These are phyloP conservation scores for Lentinula sp. DNA, from an alignment of 768 basidiomycete genomes.

Conservation along the genomic window DNA sequence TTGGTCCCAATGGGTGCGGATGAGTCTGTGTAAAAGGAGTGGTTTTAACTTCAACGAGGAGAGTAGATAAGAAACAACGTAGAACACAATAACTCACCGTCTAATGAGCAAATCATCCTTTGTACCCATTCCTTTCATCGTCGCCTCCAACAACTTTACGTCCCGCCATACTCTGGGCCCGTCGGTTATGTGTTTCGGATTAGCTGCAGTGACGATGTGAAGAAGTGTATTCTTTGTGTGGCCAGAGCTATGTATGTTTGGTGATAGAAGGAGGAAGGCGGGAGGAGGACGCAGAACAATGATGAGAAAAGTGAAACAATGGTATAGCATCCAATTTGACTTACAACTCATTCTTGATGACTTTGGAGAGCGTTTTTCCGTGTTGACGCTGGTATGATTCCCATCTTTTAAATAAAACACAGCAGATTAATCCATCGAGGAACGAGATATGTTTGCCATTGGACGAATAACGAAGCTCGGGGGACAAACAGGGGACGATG, in stretches of 20 bases:
- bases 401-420: neutral
- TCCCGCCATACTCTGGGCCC: constrained; percentile 25
- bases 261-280: too few relatives aligned
- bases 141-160: constrained; percentile 25
- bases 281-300: too few relatives aligned
- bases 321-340: neutral
- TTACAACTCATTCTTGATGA: constrained; percentile 10
- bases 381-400: constrained; percentile 1
- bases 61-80: neutral
- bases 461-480: too few relatives aligned
- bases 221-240: constrained; percentile 27
- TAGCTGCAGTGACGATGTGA: constrained; percentile 21
- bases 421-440: too few relatives aligned
- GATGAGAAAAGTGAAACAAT: too few relatives aligned
- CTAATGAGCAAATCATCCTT: constrained; percentile 31
- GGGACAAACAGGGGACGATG: too few relatives aligned
- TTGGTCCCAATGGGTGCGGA: constrained; percentile 31
- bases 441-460: too few relatives aligned
- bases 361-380: constrained; percentile 3
- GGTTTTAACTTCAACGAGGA: neutral
- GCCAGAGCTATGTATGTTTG: constrained; percentile 10
- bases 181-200: constrained; percentile 24
- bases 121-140: constrained; percentile 32
- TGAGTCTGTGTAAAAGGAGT: constrained; percentile 10
- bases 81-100: constrained; percentile 9